Conservation (phyloP, 495 filamentous ascomycete genomes). For the Podospora tetraspora region DNA sequence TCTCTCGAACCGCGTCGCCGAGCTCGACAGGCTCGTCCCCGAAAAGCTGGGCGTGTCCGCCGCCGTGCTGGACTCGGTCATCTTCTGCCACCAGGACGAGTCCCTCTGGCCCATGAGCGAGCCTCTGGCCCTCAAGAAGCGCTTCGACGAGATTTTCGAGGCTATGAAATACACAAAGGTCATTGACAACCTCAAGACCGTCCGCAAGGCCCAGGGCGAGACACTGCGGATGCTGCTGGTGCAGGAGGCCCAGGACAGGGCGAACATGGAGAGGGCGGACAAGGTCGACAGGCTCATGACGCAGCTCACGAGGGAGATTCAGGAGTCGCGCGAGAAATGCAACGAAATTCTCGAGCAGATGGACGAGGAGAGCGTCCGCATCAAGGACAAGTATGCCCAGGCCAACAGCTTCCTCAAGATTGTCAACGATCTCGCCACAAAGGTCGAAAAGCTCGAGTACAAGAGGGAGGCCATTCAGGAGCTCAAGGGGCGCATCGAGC, state of each 20-base stretch:
- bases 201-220: conserved; percentile 77
- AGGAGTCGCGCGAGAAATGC: conserved; percentile 54
- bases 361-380: conserved; percentile 36
- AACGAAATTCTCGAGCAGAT: conserved; percentile 48
- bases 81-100: conserved; percentile 98
- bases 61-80: conserved; percentile 86
- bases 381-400: conserved; percentile 39
- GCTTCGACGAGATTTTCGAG: conserved; percentile 97
- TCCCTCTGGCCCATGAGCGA: conserved; percentile 98
- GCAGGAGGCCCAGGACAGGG: conserved; percentile 68
- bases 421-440: conserved; percentile 66
- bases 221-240: conserved; percentile 65
- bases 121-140: conserved; percentile 75
- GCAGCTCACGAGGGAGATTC: conserved; percentile 68
- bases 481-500: conserved; percentile 62
- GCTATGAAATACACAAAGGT: conserved; percentile 94
- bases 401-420: conserved; percentile 45
- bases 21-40: conserved; percentile 78
- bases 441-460: conserved; percentile 45
- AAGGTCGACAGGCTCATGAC: conserved; percentile 56
- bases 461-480: conserved; percentile 58
- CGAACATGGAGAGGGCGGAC: conserved; percentile 83
- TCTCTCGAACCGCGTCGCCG: conserved; percentile 70
- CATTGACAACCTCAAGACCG: conserved; percentile 82
- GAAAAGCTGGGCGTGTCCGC: conserved; percentile 85